Percentiles rank a stretch among this genome's conserved stretches.
These are phyloP conservation scores for Cryptococcus sp. DNA, from an alignment of 1,284 basidiomycete species.

Conservation along the genomic window DNA sequence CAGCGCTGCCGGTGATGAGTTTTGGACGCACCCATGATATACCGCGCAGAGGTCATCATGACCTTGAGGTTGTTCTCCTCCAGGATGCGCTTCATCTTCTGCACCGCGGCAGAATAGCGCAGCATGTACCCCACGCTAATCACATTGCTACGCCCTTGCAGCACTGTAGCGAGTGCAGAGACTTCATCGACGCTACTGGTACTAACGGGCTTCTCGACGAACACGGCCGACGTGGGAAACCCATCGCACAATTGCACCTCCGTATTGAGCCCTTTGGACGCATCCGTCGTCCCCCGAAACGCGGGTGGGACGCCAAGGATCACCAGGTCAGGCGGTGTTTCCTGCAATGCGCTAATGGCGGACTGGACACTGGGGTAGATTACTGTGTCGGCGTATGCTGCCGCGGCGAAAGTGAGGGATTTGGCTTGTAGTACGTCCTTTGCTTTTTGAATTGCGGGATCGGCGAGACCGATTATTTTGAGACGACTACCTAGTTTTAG, in stretches of 20 bases:
- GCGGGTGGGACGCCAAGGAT: conserved; percentile 87
- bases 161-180: conserved; percentile 65
- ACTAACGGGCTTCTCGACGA: conserved; percentile 71
- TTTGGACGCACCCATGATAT: conserved; percentile 56
- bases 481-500: conserved; percentile 88
- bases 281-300: conserved; percentile 73
- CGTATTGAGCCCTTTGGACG: conserved; percentile 67
- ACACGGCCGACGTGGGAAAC: conserved; percentile 81
- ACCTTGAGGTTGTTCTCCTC: conserved; percentile 86
- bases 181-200: conserved; percentile 36
- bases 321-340: conserved; percentile 53
- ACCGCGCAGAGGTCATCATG: conserved; percentile 89
- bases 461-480: conserved; percentile 88
- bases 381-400: conserved; percentile 82
- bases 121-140: conserved; percentile 87
- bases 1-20: not conserved
- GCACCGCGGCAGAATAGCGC: conserved; percentile 83
- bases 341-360: conserved; percentile 2
- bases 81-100: conserved; percentile 92
- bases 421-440: conserved; percentile 77
- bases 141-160: conserved; percentile 63
- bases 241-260: conserved; percentile 81
- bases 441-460: conserved; percentile 79
- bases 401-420: conserved; percentile 82
- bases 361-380: conserved; percentile 71